Conservation (phyloP, 768 basidiomycete genomes). For the Suillus bovinus region DNA sequence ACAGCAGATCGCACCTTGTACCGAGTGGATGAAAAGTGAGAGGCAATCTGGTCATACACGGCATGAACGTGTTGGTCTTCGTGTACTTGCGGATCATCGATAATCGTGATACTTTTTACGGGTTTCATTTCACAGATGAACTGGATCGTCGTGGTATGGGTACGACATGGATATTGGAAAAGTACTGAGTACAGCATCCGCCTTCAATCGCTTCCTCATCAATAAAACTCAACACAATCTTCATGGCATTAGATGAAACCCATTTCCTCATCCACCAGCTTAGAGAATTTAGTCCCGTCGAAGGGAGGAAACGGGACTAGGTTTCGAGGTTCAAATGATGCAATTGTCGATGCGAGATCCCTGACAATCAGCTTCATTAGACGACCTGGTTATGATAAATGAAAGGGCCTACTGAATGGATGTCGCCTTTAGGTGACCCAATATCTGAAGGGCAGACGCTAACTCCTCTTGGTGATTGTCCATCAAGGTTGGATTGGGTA, state of each 20-base stretch:
- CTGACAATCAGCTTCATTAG: constrained; percentile 34
- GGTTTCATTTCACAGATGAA: background rate
- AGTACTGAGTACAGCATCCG: background rate
- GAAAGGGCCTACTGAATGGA: constrained; percentile 52
- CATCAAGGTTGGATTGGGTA: constrained; percentile 86
- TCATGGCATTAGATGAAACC: constrained; percentile 49
- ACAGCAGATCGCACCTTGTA: constrained; percentile 63
- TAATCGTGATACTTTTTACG: constrained; percentile 41
- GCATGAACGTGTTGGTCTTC: constrained; percentile 78
- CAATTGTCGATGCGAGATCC: constrained; percentile 55
- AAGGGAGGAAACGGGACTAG: constrained; percentile 66
- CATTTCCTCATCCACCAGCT: constrained; percentile 76
- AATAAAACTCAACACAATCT: background rate
- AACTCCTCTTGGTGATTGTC: constrained; percentile 95
- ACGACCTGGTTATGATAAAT: background rate
- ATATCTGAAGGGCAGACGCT: constrained; percentile 61
- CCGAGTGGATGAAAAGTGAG: constrained; percentile 85
- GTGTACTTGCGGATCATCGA: constrained; percentile 55
- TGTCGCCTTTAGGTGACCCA: constrained; percentile 58
- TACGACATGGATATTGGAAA: constrained; percentile 2
- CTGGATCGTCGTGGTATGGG: constrained; percentile 6
- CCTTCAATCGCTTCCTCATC: background rate
- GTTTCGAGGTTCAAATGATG: constrained; percentile 42
- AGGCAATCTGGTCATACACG: constrained; percentile 83
- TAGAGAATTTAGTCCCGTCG: constrained; percentile 65